A percentile compares a stretch with the other conserved stretches of the same genome.
These are phyloP conservation scores for Cladophialophora chaetospira DNA, from an alignment of 2,329 filamentous ascomycete genomes.

Conservation along the genomic window DNA sequence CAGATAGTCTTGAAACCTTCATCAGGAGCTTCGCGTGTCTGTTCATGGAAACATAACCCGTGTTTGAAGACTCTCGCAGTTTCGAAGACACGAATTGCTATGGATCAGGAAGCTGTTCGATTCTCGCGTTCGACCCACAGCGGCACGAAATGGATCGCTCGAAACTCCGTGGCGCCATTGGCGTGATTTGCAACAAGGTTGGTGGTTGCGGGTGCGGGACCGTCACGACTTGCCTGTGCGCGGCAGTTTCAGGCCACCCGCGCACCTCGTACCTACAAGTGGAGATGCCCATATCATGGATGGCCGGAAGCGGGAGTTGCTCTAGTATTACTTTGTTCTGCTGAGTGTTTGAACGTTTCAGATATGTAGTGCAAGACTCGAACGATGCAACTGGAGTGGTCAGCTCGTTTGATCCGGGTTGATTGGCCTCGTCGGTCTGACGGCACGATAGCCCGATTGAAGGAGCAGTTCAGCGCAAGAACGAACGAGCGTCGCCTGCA, in stretches of 20 bases:
- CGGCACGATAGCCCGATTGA: neutral
- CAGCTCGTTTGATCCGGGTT: neutral
- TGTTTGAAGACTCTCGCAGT: too few relatives aligned
- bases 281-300: too few relatives aligned
- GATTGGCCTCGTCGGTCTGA: neutral
- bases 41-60: too few relatives aligned
- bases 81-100: neutral
- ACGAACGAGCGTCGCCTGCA: too few relatives aligned
- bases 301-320: too few relatives aligned
- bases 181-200: constrained; percentile 2
- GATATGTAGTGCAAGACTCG: neutral
- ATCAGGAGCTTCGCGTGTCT: too few relatives aligned
- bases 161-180: constrained; percentile 7
- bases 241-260: neutral
- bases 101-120: neutral
- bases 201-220: neutral
- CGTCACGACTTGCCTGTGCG: neutral
- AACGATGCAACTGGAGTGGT: constrained; percentile 2
- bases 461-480: neutral
- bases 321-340: neutral
- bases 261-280: neutral
- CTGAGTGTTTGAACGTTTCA: constrained; percentile 3
- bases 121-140: neutral
- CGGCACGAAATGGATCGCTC: constrained; percentile 2
- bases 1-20: too few relatives aligned